phyloP scores from a whole-genome alignment of 2,329 filamentous ascomycete genomes.

The Paracoccidioides lutzii region DNA sequence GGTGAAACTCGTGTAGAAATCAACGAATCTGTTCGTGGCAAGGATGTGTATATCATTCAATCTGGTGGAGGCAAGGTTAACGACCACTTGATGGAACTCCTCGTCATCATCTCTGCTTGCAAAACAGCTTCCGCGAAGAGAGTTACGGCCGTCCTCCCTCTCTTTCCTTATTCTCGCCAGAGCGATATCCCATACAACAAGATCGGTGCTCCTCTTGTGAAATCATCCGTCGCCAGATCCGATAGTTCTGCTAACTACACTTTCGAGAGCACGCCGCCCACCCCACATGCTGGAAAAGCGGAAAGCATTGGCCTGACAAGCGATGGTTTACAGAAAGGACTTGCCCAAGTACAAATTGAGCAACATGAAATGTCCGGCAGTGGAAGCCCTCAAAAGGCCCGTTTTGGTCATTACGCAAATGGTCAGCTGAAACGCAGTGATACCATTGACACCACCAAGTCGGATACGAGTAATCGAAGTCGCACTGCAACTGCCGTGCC shows the following conservation, averaged over 20 bases:
- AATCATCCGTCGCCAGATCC: conserved; percentile 38
- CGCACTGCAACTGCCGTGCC: conserved; percentile 20
- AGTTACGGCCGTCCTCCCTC: conserved; percentile 83
- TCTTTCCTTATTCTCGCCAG: conserved; percentile 95
- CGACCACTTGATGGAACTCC: conserved; percentile 88
- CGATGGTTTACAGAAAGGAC: conserved; percentile 57
- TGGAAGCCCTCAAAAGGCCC: conserved; percentile 32
- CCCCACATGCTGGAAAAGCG: conserved; percentile 60
- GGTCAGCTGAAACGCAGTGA: conserved; percentile 25
- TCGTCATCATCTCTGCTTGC: conserved; percentile 98
- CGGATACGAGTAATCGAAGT: conserved; percentile 15
- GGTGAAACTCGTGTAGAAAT: conserved; percentile 95
- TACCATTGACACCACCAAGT: conserved; percentile 27
- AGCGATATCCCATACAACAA: conserved; percentile 97
- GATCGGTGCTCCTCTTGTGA: conserved; percentile 72
- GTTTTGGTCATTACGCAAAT: conserved; percentile 26
- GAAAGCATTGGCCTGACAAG: conserved; percentile 54
- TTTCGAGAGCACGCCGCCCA: conserved; percentile 83
- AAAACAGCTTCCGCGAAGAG: conserved; percentile 84
- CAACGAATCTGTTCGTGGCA: conserved; percentile 87
- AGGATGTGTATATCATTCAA: conserved; percentile 98
- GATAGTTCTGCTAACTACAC: conserved; percentile 48
- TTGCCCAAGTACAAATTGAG: conserved; percentile 54
- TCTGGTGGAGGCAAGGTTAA: conserved; percentile 88
- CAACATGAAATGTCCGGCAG: conserved; percentile 31